Base-by-base conservation (phyloP, 1,284 basidiomycete species). In the Leccinum subrobustum region DNA sequence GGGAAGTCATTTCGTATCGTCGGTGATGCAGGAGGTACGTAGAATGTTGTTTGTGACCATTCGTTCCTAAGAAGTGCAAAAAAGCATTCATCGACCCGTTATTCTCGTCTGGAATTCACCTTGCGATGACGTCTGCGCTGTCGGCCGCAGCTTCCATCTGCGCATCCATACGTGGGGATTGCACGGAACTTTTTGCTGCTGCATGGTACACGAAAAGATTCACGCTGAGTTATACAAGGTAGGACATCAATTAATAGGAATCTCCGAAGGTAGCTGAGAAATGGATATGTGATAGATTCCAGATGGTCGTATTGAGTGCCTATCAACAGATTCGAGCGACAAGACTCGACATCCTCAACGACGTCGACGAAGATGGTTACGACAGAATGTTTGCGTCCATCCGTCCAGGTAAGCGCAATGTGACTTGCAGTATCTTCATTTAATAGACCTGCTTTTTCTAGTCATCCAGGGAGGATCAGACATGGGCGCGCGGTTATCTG, bases 381-480 rank as follows among this genome's bases (percentile, higher is more conserved):
- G 85, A 87, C 64, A 79, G 79, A 23, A 84, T 85, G 2, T 87
- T 87, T 66, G 70, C 77, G 44, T 77, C 78, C 63, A 75, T 87
- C 60, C 75, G 85, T 31, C 84, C 85, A 56, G 78, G 84, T 84
- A 64, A 63, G 64, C n/a, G 20, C 25, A 51, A 27, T 8, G 25
- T 51, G 12, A 51, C 48, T 23, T 51, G 16, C 16, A 27, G 16
- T 8, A 44, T 20, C 20, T 14, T 47, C 20, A 47, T 27, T n/a
- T 9, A 0, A 27, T 27, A 7, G 23, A 27, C 18, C 44, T 51
- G 16, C 48, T 23, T 27, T 48, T 51, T n/a, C 20, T 39, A 91
- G 89, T 91, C 27, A 90, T 91, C 39, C 89, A 91, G 73, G 89
- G 89, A 7, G 86, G 84, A 50, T 84, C 84, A 1, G 89, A 91